These are phyloP conservation scores for Debaryomycetaceae sp. DNA, from an alignment of 1,139 yeast genomes.

Conservation along the genomic window DNA sequence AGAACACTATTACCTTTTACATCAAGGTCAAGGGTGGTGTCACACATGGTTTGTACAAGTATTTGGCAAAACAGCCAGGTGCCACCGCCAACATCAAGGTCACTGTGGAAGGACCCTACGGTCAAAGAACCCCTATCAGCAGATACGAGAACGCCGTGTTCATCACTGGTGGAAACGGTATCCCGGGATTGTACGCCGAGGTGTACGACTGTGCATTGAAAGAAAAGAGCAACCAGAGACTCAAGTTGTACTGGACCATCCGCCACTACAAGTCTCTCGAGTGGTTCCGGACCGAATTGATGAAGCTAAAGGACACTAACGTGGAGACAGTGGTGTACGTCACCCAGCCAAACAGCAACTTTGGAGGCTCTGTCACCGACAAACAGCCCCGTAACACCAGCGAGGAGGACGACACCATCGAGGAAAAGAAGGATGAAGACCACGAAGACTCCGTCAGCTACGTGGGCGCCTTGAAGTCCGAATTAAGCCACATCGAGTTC, in stretches of 20 bases:
- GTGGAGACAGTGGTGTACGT: conserved; percentile 34
- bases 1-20: conserved; percentile 28
- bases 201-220: conserved; percentile 22
- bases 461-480: conserved; percentile 14
- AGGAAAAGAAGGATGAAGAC: conserved; percentile 10
- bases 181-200: conserved; percentile 49
- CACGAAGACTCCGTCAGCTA: conserved; percentile 8
- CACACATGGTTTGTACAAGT: conserved; percentile 38
- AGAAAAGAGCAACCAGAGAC: conserved; percentile 8
- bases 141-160: conserved; percentile 54
- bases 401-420: conserved; percentile 13
- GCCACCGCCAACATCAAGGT: conserved; percentile 30
- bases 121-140: conserved; percentile 29
- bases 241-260: conserved; percentile 34
- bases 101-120: conserved; percentile 44
- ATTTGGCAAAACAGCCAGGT: conserved; percentile 47
- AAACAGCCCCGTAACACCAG: conserved; percentile 12
- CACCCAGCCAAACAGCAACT: conserved; percentile 28
- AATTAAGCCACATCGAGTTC: conserved; percentile 24
- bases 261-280: conserved; percentile 43
- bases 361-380: conserved; percentile 7
- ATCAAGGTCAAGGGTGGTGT: conserved; percentile 44
- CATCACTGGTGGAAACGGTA: conserved; percentile 71
- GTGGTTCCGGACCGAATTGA: conserved; percentile 49
- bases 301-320: conserved; percentile 18